Conservation (phyloP, 139 green algal species). For the Chlorella sp. region DNA sequence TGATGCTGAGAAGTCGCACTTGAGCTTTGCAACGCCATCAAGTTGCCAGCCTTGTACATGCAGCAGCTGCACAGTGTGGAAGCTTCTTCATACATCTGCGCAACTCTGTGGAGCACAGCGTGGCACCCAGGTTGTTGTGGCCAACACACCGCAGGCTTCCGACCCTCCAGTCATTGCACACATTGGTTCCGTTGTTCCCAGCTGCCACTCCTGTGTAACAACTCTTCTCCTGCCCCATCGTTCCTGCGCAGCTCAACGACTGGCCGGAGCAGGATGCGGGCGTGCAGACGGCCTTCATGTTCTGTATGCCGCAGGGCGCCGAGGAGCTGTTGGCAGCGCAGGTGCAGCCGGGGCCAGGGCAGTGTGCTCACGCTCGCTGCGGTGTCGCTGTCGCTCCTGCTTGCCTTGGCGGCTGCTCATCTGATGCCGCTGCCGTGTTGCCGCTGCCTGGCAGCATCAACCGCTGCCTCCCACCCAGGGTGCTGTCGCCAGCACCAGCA, state of each 20-base stretch:
- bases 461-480: background rate
- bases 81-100: no score
- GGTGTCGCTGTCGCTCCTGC: no score
- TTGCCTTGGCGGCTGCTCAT: background rate
- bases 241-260: constrained; percentile 70
- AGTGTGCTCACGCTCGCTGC: no score
- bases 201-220: background rate
- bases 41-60: background rate
- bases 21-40: no score
- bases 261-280: constrained; percentile 70
- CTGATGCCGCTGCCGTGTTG: background rate
- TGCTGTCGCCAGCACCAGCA: no score
- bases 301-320: constrained; percentile 19
- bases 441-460: background rate
- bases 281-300: constrained; percentile 54
- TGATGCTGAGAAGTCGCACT: no score
- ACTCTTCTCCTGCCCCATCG: background rate
- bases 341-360: background rate
- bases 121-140: no score
- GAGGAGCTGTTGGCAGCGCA: constrained; percentile 9
- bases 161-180: no score
- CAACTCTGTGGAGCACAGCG: no score
- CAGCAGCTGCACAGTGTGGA: no score
- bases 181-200: no score
- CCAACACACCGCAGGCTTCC: no score